These are phyloP conservation scores for Selaginella moellendorffii DNA, from an alignment of 75 land plant species.

Conservation along the genomic window DNA sequence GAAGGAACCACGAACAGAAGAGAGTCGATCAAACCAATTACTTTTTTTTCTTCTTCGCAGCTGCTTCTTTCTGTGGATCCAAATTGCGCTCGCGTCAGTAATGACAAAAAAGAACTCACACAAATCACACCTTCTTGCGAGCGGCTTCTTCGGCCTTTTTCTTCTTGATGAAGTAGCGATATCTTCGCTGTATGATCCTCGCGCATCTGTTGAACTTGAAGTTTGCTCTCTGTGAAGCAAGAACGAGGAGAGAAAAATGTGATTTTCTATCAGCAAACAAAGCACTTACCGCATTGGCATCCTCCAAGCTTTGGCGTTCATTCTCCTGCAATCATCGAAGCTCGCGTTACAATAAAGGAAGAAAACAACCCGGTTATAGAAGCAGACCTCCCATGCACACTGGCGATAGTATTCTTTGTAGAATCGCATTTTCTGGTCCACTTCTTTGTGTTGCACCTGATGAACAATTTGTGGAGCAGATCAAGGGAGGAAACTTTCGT, in stretches of 20 bases:
- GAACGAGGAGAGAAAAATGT: no score
- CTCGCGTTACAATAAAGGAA: not conserved
- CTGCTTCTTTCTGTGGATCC: not conserved
- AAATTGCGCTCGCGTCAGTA: not conserved
- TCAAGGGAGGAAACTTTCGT: not conserved
- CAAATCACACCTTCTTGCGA: not conserved
- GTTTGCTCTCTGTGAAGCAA: not conserved
- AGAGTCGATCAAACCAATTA: not conserved
- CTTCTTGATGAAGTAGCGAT: not conserved
- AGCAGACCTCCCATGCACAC: not conserved
- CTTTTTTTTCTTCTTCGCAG: not conserved
- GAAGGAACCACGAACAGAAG: no score
- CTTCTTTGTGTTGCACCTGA: not conserved
- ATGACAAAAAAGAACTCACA: not conserved
- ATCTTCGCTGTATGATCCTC: not conserved
- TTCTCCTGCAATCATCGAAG: no score
- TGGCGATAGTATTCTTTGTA: not conserved
- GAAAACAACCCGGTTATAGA: not conserved
- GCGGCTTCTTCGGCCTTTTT: not conserved
- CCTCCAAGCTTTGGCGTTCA: not conserved
- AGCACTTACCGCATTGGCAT: not conserved
- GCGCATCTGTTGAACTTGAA: not conserved
- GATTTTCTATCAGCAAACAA: not conserved
- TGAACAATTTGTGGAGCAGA: not conserved
- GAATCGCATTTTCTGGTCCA: not conserved